Evolutionary conservation across 2,329 filamentous ascomycete species (phyloP).

Genomic region (Sarocladium oryzae): DNA sequence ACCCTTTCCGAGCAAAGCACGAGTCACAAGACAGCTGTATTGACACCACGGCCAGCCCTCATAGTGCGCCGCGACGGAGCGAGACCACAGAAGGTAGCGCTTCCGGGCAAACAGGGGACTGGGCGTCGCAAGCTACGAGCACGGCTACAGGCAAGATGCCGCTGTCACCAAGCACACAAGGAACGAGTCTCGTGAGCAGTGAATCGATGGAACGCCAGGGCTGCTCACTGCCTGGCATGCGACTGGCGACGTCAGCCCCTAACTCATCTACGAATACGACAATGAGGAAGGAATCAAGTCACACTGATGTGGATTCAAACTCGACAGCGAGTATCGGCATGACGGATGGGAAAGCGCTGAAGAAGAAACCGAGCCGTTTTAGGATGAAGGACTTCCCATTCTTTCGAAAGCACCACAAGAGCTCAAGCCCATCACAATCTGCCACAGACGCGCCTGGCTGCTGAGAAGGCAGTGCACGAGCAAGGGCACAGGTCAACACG

Average conservation of each 20-base stretch:
- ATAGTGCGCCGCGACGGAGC: conserved; percentile 49
- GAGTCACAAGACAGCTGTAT: conserved; percentile 19
- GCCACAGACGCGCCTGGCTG: conserved; percentile 27
- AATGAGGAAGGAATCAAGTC: conserved; percentile 17
- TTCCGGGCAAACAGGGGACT: conserved; percentile 50
- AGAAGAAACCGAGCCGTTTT: conserved; percentile 58
- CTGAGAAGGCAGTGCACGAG: conserved; percentile 16
- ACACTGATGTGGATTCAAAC: conserved; percentile 24
- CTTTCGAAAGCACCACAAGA: conserved; percentile 50
- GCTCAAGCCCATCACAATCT: conserved; percentile 26
- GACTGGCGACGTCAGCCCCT: not conserved
- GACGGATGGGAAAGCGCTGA: conserved; percentile 43
- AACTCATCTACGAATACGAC: conserved; percentile 16
- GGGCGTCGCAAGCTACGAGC: conserved; percentile 57
- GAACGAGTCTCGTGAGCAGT: conserved; percentile 58
- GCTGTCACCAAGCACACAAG: conserved; percentile 58
- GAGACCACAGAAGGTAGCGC: conserved; percentile 56
- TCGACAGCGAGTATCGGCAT: conserved; percentile 37
- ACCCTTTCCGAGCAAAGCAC: conserved; percentile 34
- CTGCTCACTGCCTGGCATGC: conserved; percentile 16
- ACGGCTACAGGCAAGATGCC: conserved; percentile 59
- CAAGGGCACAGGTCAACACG: not conserved
- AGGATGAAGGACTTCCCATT: conserved; percentile 55
- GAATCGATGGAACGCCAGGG: conserved; percentile 45
- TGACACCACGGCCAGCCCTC: conserved; percentile 33